Base-by-base conservation (phyloP, 768 basidiomycete genomes). In the Phlegmacium glaucopus region DNA sequence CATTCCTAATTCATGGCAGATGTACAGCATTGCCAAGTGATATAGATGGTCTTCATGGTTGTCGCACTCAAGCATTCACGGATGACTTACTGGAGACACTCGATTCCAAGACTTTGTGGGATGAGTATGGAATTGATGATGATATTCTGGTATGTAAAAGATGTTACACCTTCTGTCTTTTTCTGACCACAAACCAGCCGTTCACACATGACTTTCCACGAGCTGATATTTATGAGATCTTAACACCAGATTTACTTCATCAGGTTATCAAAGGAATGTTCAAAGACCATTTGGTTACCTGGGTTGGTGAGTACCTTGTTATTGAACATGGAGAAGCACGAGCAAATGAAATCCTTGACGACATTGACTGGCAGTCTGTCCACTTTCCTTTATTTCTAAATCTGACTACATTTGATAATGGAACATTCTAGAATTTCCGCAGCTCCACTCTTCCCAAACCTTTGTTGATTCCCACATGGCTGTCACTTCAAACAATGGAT, bases 181-280 rank as follows among this genome's bases (percentile, higher is more conserved):
- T 11, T 34, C 32, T 34, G 32, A 11, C n/a, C 3, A 2, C 6
- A 5, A 22, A 22, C 22, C n/a, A 34, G 32, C 32, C 32, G 0
- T 67, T 65, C 35, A 64, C 59, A 8, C 34, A 47, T 22, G 27
- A 51, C n/a, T 66, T 67, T 40, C 66, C 66, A 2, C 51, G 53
- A 7, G 67, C 65, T 0, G 58, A 68, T 42, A 68, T 69, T 17
- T 52, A 69, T 45, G 59, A 67, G 32, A 49, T 67, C 4, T n/a
- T 68, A 1, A 35, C 63, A 0, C 61, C 64, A 6, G 61, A 68
- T 48, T 51, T 68, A 1, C 57, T 69, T 0, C 69, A 71, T 49
- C 68, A 71, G 52, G 28, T 72, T 10, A 69, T 71, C 49, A 71
- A 71, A 47, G 67, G 68, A 5, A 61, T 56, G 1, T 72, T 71